Evolutionary conservation across 345 rosid genomes (phyloP).

Genomic region (Brassica napus): Da-Ae NC_063442.1:2660001-2660500

Average conservation of each 20-base stretch:
- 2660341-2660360: too few species aligned
- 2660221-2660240: constrained; percentile 74
- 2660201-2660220: constrained; percentile 48
- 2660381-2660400: constrained; percentile 82
- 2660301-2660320: constrained; percentile 95
- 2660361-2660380: constrained; percentile 42
- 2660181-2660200: constrained; percentile 46
- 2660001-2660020: constrained; percentile 76
- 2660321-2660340: constrained; percentile 76
- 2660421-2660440: constrained; percentile 72
- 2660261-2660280: constrained; percentile 86
- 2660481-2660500: constrained; percentile 95
- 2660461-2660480: constrained; percentile 96
- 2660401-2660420: constrained; percentile 35
- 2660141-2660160: constrained; percentile 63
- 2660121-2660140: constrained; percentile 61
- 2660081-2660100: constrained; percentile 72
- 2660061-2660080: constrained; percentile 86
- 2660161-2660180: constrained; percentile 46
- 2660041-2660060: constrained; percentile 76
- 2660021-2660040: constrained; percentile 75
- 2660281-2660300: constrained; percentile 91
- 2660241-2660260: constrained; percentile 70
- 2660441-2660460: constrained; percentile 80
- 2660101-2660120: constrained; percentile 90